Conservation (phyloP, 2,329 filamentous ascomycete genomes). For the Phyllosticta citriasiana region DNA sequence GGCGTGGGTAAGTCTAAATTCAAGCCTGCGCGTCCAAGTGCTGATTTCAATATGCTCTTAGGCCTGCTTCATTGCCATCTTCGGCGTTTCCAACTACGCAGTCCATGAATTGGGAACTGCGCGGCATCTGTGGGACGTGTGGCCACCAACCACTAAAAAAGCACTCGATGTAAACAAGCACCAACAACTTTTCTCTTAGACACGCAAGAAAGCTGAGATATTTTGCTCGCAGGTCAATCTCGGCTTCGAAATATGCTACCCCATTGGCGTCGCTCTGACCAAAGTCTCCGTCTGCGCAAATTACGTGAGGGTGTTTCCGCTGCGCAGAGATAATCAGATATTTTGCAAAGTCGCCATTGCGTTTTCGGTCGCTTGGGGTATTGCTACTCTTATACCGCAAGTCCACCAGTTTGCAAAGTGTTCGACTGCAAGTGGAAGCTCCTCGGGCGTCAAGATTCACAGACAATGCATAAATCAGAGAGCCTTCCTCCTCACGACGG, state of each 20-base stretch:
- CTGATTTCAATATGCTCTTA: background rate
- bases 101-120: slow-evolving; percentile 66
- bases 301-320: slow-evolving; percentile 21
- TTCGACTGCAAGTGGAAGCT: background rate
- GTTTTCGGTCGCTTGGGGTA: slow-evolving; percentile 17
- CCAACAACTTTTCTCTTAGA: background rate
- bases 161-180: slow-evolving; percentile 16
- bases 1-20: slow-evolving; percentile 15
- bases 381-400: slow-evolving; percentile 18
- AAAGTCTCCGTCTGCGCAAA: slow-evolving; percentile 22
- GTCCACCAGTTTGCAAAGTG: slow-evolving; percentile 15
- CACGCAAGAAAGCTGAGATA: slow-evolving; percentile 12
- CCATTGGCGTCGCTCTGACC: slow-evolving; percentile 10
- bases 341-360: slow-evolving; percentile 20
- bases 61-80: slow-evolving; percentile 39
- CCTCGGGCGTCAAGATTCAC: background rate
- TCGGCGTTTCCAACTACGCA: slow-evolving; percentile 86
- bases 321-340: slow-evolving; percentile 15
- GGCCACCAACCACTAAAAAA: slow-evolving; percentile 15
- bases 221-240: slow-evolving; percentile 18
- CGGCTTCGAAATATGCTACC: slow-evolving; percentile 33
- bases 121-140: slow-evolving; percentile 21
- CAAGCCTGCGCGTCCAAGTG: background rate
- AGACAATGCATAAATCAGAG: slow-evolving; percentile 21
- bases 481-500: slow-evolving; percentile 17